Evolutionary conservation across 2,329 filamentous ascomycete genomes (phyloP).

Genomic region (Fusarium sp.): DNA sequence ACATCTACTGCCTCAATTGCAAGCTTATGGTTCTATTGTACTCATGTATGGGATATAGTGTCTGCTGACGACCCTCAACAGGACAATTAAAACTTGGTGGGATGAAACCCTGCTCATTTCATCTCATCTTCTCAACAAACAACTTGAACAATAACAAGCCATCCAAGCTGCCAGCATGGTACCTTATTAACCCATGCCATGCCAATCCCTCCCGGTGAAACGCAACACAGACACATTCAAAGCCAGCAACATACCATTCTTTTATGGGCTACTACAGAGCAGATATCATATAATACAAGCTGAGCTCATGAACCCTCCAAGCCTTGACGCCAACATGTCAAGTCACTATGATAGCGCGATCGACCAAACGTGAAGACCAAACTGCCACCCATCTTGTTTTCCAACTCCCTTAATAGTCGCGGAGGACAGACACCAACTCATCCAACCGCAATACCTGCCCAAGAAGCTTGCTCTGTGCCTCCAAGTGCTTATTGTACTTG

Average conservation of each 20-base stretch:
- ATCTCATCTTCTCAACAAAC: not conserved
- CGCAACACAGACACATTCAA: not conserved
- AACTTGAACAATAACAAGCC: not conserved
- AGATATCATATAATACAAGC: constrained; percentile 8
- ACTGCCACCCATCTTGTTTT: not conserved
- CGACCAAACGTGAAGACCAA: constrained; percentile 4
- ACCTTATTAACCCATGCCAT: not conserved
- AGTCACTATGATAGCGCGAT: constrained; percentile 4
- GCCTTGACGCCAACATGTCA: constrained; percentile 8
- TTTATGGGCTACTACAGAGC: constrained; percentile 8
- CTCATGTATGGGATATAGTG: not conserved
- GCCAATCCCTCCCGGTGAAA: not conserved
- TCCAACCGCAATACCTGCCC: constrained; percentile 83
- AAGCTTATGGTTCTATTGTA: not conserved
- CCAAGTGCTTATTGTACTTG: constrained; percentile 64
- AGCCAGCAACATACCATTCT: not conserved
- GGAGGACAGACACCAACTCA: constrained; percentile 80
- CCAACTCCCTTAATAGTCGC: constrained; percentile 67
- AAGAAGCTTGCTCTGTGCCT: constrained; percentile 75
- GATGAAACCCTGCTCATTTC: not conserved
- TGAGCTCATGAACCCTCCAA: constrained; percentile 5
- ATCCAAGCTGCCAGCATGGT: not conserved
- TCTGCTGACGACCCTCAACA: not conserved
- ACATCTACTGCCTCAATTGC: not conserved
- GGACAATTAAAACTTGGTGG: not conserved